phyloP scores from a whole-genome alignment of 2,329 filamentous ascomycete species.

The Aspergillus pseudoviridinutans region DNA sequence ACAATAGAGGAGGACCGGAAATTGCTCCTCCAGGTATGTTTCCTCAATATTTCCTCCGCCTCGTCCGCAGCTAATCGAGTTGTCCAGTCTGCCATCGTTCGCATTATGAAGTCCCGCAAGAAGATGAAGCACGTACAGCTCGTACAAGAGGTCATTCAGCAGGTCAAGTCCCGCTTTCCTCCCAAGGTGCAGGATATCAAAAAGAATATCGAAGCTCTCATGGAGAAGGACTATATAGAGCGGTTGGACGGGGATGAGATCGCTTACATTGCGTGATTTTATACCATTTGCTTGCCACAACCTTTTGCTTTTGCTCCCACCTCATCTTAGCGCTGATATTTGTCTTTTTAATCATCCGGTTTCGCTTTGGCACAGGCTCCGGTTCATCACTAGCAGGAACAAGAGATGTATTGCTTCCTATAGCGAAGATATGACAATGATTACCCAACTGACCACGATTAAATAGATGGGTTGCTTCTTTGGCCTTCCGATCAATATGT shows the following conservation, averaged over 20 bases:
- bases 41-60: slow-evolving; percentile 14
- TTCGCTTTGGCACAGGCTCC: neutral
- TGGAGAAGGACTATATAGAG: slow-evolving; percentile 98
- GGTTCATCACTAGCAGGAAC: neutral
- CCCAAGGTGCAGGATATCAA: slow-evolving; percentile 96
- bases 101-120: slow-evolving; percentile 99
- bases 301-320: slow-evolving; percentile 3
- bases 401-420: neutral
- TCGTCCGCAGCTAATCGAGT: slow-evolving; percentile 5
- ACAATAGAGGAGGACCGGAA: slow-evolving; percentile 98
- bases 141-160: slow-evolving; percentile 90
- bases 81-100: slow-evolving; percentile 86
- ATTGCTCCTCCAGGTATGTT: slow-evolving; percentile 85
- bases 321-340: slow-evolving; percentile 7
- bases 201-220: slow-evolving; percentile 97
- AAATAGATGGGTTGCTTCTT: neutral
- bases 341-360: slow-evolving; percentile 2
- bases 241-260: slow-evolving; percentile 91
- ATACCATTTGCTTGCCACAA: slow-evolving; percentile 1
- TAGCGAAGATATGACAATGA: slow-evolving; percentile 28
- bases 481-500: neutral
- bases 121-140: slow-evolving; percentile 96
- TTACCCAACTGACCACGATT: slow-evolving; percentile 16
- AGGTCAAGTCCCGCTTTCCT: slow-evolving; percentile 88
- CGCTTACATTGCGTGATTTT: slow-evolving; percentile 77